Evolutionary conservation across 495 filamentous ascomycete genomes (phyloP), one percentile per base, ranked within the genome.

Genomic region (Aspergillus ostianus): DNA sequence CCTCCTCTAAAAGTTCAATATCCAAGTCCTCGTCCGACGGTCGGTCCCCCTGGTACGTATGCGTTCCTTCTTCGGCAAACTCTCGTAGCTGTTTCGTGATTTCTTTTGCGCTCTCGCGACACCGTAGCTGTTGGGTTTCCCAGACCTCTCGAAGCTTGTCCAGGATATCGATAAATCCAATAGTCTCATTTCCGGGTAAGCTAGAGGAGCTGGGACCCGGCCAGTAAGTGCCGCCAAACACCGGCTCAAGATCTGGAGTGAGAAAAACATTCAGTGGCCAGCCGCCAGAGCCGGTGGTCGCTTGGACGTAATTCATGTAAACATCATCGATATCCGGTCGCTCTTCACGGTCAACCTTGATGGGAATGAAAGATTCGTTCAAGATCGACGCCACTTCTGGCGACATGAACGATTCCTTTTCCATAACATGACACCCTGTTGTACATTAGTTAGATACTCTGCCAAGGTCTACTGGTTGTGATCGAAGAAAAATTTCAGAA

Each of bases 191-290:
- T 7, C 75, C 74, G 12, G 63, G 69, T 19, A 73, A 64, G 32
- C 70, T 69, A 53, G 78, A 83, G 56, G 79, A 83, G 65, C 76
- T 87, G 58, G 84, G 91, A 2, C 92, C 92, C 10, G 94, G 92
- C 90, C 91, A 97, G 71, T 98, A 98, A 32, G 94, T 97, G 20
- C 92, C 95, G 50, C 95, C 95, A 72, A 97, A 98, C 20, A 98
- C 86, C 0, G 94, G 94, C 61, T 97, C 88, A 6, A 98, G 82
- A 64, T 93, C 86, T 0, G 95, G 95, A 0, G 95, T 98, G 26
- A 98, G 80, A 69, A 98, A 98, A 20, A 97, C 90, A 70, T 97
- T 98, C 49, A 98, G 80, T 12, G 94, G 94, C 95, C 95, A 98
- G 26, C 94, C 94, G 3, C 92, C 95, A 2, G 88, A 91, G 19